Base-by-base conservation (phyloP, 1,139 yeast genomes). In the Magnusiomyces tetraspermus region DNA sequence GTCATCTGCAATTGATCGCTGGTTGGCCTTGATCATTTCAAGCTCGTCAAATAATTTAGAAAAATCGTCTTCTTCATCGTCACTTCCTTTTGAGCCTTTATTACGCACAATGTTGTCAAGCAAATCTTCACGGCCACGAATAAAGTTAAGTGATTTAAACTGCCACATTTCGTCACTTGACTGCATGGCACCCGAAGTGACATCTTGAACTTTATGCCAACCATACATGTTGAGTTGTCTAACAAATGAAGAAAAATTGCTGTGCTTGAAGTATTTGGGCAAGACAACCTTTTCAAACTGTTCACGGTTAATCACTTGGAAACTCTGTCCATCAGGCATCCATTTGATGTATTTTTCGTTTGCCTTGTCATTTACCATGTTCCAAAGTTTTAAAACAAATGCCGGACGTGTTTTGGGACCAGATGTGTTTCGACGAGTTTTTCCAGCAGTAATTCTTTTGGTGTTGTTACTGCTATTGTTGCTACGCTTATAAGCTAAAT, bases 221-320 rank as follows among this genome's bases (percentile, higher is more conserved):
- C 97, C 98, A 65, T 92, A 92, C 95, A 92, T 92, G 69, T 92
- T 92, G 64, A 92, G 76, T 66, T 92, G 98, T 54, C 98, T 79
- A 15, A 92, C 97, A 74, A 92, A 92, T 58, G 94, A 82, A 30
- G 97, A 90, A 71, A 92, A 90, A 68, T 92, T 90, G 60, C 87
- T 85, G 68, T 92, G 98, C 68, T 92, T 92, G 74, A 89, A 92
- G 68, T 88, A 90, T 62, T 83, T 84, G 10, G 97, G 97, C 55
- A 92, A 73, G 31, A 92, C 85, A 51, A 76, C 72, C 61, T 83
- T 86, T 76, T 90, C 94, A 64, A 92, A 90, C 55, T 79, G 81
- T 65, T 92, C 97, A 52, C 96, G 76, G 61, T 88, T 87, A 52
- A 78, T 77, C 6, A 92, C 96, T 59, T 86, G 83, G 64, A 92